Evolutionary conservation across 164 flowering plant genomes (phyloP).

Genomic region (Malania oleifera): DNA sequence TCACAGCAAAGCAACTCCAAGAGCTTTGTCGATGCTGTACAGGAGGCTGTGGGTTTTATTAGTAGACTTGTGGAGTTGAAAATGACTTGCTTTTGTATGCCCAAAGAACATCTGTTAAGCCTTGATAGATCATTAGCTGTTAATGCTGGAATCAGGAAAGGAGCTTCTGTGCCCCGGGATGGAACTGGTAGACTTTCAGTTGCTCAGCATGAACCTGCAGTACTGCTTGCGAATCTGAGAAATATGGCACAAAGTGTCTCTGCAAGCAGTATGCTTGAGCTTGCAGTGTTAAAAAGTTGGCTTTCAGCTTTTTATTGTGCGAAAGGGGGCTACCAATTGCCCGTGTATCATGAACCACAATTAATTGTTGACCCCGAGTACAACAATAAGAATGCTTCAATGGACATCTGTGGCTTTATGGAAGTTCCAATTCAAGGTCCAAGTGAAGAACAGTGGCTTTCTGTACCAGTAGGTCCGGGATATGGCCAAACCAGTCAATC

Average conservation of each 20-base stretch:
- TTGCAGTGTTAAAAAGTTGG: too few relatives aligned
- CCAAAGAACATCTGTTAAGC: slow-evolving; percentile 13
- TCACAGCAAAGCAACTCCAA: slow-evolving; percentile 42
- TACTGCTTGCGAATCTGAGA: too few relatives aligned
- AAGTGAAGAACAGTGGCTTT: slow-evolving; percentile 33
- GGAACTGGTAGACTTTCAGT: background rate
- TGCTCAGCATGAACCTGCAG: too few relatives aligned
- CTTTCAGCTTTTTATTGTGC: too few relatives aligned
- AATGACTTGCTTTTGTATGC: slow-evolving; percentile 51
- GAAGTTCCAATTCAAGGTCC: slow-evolving; percentile 28
- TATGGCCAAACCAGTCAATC: slow-evolving; percentile 8
- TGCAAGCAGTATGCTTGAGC: too few relatives aligned
- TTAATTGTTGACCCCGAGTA: too few relatives aligned
- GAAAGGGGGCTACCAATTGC: too few relatives aligned
- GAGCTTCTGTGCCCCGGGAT: slow-evolving; percentile 7
- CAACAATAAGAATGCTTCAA: too few relatives aligned
- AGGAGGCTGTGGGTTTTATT: slow-evolving; percentile 46
- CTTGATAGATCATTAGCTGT: slow-evolving; percentile 26
- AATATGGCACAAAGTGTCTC: too few relatives aligned
- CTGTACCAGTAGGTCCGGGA: slow-evolving; percentile 17
- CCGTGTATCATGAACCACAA: too few relatives aligned
- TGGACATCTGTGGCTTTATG: slow-evolving; percentile 3
- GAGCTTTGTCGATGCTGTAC: slow-evolving; percentile 47
- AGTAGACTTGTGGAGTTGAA: slow-evolving; percentile 43
- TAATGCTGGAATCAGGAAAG: slow-evolving; percentile 44